These are phyloP conservation scores for Fusarium cicatricum DNA, from an alignment of 2,329 filamentous ascomycete species.

Conservation along the genomic window DNA sequence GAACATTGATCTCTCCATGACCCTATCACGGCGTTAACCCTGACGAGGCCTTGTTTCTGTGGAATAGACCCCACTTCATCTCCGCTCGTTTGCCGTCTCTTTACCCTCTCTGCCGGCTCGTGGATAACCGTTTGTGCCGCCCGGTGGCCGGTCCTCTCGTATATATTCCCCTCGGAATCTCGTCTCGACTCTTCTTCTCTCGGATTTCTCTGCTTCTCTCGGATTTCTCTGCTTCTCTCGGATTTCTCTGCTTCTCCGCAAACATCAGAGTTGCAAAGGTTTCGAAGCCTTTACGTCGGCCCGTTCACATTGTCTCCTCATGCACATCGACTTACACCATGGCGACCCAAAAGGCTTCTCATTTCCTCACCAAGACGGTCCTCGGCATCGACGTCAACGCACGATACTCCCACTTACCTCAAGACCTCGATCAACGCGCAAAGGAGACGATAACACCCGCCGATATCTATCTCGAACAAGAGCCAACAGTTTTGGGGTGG, in stretches of 20 bases:
- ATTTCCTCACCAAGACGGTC: slow-evolving; percentile 40
- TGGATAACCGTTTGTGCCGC: slow-evolving; percentile 13
- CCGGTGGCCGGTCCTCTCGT: slow-evolving; percentile 17
- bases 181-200: background rate
- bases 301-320: background rate
- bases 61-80: slow-evolving; percentile 10
- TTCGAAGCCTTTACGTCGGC: background rate
- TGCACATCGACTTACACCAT: slow-evolving; percentile 10
- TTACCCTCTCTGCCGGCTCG: slow-evolving; percentile 7
- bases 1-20: slow-evolving; percentile 4
- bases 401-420: slow-evolving; percentile 39
- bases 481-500: slow-evolving; percentile 72
- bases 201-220: background rate
- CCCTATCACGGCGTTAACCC: background rate
- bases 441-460: slow-evolving; percentile 38
- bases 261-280: background rate
- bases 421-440: slow-evolving; percentile 39
- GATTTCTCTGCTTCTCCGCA: background rate
- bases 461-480: slow-evolving; percentile 64
- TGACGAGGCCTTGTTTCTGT: slow-evolving; percentile 7
- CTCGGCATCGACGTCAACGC: slow-evolving; percentile 46
- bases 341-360: slow-evolving; percentile 16
- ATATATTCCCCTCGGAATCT: slow-evolving; percentile 18
- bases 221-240: background rate
- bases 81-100: slow-evolving; percentile 5